These are phyloP conservation scores for Clonostachys sp. DNA, from an alignment of 2,329 filamentous ascomycete genomes.

Conservation along the genomic window DNA sequence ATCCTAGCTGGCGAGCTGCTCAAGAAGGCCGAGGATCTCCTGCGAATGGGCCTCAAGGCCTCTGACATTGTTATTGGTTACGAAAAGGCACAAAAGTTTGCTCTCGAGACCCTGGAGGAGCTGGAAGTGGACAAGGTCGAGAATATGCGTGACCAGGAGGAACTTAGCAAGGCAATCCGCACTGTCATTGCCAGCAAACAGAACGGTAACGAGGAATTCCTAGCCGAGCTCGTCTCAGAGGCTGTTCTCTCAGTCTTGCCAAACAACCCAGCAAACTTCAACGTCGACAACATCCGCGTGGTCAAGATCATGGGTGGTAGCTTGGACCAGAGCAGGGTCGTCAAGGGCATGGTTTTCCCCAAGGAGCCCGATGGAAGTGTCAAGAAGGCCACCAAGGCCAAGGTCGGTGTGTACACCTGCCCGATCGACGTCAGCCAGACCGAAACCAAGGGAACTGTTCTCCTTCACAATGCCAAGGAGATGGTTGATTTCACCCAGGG, in stretches of 20 bases:
- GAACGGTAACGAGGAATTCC: conserved; percentile 83
- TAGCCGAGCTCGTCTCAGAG: conserved; percentile 84
- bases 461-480: conserved; percentile 95
- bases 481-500: conserved; percentile 99
- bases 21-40: conserved; percentile 93
- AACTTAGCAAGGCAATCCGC: conserved; percentile 91
- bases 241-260: conserved; percentile 82
- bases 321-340: conserved; percentile 87
- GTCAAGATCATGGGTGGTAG: conserved; percentile 99
- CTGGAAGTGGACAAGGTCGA: conserved; percentile 87
- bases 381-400: conserved; percentile 89
- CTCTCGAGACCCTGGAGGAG: conserved; percentile 80
- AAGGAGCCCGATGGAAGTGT: conserved; percentile 88
- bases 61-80: conserved; percentile 95
- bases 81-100: conserved; percentile 88
- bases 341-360: conserved; percentile 98
- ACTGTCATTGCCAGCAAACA: conserved; percentile 98
- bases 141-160: conserved; percentile 73
- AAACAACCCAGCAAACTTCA: conserved; percentile 94
- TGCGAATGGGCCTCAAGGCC: conserved; percentile 97
- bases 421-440: conserved; percentile 94
- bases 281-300: conserved; percentile 97
- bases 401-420: conserved; percentile 96
- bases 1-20: conserved; percentile 91
- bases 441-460: conserved; percentile 96